phyloP scores from a whole-genome alignment of 2,329 filamentous ascomycete genomes.

The Talaromyces sp. region DNA sequence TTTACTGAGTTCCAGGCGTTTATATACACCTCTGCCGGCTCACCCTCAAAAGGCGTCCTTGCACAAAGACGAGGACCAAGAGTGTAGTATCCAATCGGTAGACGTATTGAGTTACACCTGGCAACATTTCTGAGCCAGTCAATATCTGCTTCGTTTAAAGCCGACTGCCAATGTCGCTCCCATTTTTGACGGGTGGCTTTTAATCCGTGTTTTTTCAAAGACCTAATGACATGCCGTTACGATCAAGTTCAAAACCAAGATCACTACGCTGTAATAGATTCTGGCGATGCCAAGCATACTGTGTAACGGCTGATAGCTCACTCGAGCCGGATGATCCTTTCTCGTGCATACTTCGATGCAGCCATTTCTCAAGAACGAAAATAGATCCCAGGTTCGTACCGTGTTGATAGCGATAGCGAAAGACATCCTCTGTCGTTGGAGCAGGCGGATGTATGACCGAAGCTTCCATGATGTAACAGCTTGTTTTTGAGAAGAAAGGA shows the following conservation, averaged over 20 bases:
- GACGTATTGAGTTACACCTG: constrained; percentile 52
- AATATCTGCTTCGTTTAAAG: constrained; percentile 48
- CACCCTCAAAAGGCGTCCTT: constrained; percentile 47
- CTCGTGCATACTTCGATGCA: constrained; percentile 47
- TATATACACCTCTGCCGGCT: constrained; percentile 44
- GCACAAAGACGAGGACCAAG: constrained; percentile 48
- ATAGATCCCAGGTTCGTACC: constrained; percentile 55
- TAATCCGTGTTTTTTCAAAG: constrained; percentile 43
- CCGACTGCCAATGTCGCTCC: constrained; percentile 50
- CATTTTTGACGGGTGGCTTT: constrained; percentile 46
- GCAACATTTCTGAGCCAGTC: constrained; percentile 49
- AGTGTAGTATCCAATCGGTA: constrained; percentile 57
- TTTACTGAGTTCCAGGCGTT: constrained; percentile 51
- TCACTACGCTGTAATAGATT: not conserved
- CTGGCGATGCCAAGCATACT: constrained; percentile 11
- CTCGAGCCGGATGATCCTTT: constrained; percentile 35
- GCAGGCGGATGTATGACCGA: constrained; percentile 14
- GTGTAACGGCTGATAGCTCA: constrained; percentile 49
- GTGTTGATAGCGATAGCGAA: constrained; percentile 55
- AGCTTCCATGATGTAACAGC: not conserved
- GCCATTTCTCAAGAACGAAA: constrained; percentile 58
- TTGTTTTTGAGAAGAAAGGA: not conserved
- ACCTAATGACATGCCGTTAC: constrained; percentile 19
- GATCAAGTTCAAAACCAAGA: not conserved
- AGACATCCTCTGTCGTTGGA: constrained; percentile 24